Evolutionary conservation across 1,139 yeast genomes (phyloP).

Genomic region (Geotrichum armillariae): DNA sequence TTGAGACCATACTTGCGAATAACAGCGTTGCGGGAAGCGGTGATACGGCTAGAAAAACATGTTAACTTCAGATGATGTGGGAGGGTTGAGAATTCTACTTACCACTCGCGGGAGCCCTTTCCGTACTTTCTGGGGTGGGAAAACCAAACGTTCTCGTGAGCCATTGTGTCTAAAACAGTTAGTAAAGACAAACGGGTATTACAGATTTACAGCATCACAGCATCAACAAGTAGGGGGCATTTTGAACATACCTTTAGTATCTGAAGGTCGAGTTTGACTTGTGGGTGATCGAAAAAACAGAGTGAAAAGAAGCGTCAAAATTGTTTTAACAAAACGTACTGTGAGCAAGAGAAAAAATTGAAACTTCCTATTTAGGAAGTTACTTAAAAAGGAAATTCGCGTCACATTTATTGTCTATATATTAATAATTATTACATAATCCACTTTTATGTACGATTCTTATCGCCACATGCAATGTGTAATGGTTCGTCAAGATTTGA

Average conservation of each 20-base stretch:
- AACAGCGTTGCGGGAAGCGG: slow-evolving; percentile 98
- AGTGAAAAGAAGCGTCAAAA: not conserved
- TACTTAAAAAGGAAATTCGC: slow-evolving; percentile 1
- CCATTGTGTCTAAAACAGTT: slow-evolving; percentile 57
- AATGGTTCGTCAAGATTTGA: too few relatives aligned
- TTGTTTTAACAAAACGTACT: not conserved
- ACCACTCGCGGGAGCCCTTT: slow-evolving; percentile 99
- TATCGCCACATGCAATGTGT: not conserved
- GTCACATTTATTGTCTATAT: slow-evolving; percentile 3
- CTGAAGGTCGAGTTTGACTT: not conserved
- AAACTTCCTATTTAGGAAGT: slow-evolving; percentile 6
- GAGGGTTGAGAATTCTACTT: slow-evolving; percentile 28
- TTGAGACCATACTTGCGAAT: slow-evolving; percentile 99
- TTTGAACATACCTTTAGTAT: not conserved
- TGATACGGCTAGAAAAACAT: slow-evolving; percentile 64
- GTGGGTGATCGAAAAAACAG: not conserved
- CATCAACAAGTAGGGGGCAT: not conserved
- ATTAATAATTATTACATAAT: not conserved
- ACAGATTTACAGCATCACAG: too few relatives aligned
- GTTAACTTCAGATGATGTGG: too few relatives aligned
- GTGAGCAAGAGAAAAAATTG: not conserved
- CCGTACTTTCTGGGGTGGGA: slow-evolving; percentile 99
- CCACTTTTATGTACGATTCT: not conserved
- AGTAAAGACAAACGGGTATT: not conserved
- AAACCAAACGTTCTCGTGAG: slow-evolving; percentile 99